Evolutionary conservation across 257 asterid genomes (phyloP), one percentile per base, ranked within the genome.

Genomic region (Solanum medicagineum): DNA sequence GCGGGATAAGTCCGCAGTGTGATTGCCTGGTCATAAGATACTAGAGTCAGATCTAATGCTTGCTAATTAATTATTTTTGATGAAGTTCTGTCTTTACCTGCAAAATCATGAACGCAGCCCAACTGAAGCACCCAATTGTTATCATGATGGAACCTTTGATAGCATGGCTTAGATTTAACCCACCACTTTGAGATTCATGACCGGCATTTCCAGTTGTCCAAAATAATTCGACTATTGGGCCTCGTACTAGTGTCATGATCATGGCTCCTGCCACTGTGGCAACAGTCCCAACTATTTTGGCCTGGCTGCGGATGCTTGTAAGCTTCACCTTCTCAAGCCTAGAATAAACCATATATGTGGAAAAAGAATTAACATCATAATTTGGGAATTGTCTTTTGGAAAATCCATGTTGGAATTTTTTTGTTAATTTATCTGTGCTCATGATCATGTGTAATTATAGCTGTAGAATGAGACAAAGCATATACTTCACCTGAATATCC

Each of bases 231-330:
- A 97, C 56, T 44, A 88, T 44, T 0, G 98, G 98, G 47, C 99
- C 99, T 53, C 80, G 87, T n/a, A 95, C 87, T 13, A 97, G 73
- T 1, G 98, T 97, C 99, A 97, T 97, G 87, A 97, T 80, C 99
- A 97, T 97, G 84, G 99, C 99, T 71, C 99, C 99, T 16, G 91
- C 99, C 0, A 97, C 93, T 0, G 99, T 95, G 6, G 95, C 94
- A 3, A 95, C 5, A 0, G 98, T 97, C 20, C 99, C 99, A 5
- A 93, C 83, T 75, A 97, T 87, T 89, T 97, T 97, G 3, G 99
- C 99, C 88, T 95, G 98, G 93, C 99, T 92, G 4, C 93, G 92
- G 12, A 92, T 92, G 88, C 97, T 94, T 90, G 81, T 93, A n/a
- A 93, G 2, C 60, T 88, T 91, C 40, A 97, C 94, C 87, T 89